Percentiles rank a stretch among this genome's conserved stretches.
Conservation (phyloP, 2,329 filamentous ascomycete species). For the Fusarium brachygibbosum region DNA sequence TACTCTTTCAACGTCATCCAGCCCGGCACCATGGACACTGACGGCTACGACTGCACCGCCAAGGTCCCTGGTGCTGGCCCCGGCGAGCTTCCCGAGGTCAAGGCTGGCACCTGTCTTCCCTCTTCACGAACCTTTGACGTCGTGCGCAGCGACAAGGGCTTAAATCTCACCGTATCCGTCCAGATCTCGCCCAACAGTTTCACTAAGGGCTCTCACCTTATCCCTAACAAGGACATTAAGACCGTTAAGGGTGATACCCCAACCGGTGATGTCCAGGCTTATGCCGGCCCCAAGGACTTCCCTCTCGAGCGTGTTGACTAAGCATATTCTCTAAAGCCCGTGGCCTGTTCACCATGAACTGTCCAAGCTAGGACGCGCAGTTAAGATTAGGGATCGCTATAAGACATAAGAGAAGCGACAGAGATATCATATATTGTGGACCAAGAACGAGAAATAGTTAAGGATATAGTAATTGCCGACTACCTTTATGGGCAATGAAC, state of each 20-base stretch:
- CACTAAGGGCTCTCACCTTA: constrained; percentile 5
- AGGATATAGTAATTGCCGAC: neutral
- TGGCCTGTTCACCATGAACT: neutral
- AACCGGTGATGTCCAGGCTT: neutral
- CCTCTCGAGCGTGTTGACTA: neutral
- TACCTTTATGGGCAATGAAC: neutral
- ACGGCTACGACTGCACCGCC: constrained; percentile 3
- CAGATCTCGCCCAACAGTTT: constrained; percentile 2
- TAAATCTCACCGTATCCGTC: neutral
- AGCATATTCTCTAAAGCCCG: neutral
- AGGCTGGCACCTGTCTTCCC: constrained; percentile 5
- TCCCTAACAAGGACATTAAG: neutral
- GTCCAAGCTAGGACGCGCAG: neutral
- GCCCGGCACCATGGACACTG: constrained; percentile 2
- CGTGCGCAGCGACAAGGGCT: neutral
- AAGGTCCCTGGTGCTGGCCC: neutral
- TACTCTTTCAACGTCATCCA: constrained; percentile 12
- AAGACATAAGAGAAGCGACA: neutral
- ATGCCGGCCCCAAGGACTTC: constrained; percentile 1
- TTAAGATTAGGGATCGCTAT: neutral
- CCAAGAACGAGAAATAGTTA: neutral
- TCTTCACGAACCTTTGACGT: constrained; percentile 3
- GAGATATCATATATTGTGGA: neutral
- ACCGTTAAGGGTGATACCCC: constrained; percentile 1
- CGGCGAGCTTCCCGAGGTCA: neutral